Percentiles rank a stretch among this genome's conserved stretches.
These are phyloP conservation scores for Penicillium sp. DNA, from an alignment of 2,329 filamentous ascomycete genomes.

Conservation along the genomic window DNA sequence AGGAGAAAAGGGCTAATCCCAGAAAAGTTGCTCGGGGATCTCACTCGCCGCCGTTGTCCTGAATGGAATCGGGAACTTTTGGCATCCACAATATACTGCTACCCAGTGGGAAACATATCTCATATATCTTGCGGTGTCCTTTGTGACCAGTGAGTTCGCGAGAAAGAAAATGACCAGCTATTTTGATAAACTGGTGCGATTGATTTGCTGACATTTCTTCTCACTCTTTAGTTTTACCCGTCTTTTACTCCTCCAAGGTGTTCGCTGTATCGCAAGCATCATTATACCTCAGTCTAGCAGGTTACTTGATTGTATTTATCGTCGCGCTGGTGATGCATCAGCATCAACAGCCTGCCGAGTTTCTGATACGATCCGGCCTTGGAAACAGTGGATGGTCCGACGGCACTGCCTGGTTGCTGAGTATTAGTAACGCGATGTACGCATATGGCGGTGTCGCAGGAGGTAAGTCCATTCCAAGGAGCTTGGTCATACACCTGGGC, in stretches of 20 bases:
- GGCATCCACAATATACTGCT: not conserved
- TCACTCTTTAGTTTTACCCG: not conserved
- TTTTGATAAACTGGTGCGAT: not conserved
- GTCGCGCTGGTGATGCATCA: slow-evolving; percentile 25
- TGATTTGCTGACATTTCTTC: slow-evolving; percentile 15
- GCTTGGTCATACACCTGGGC: not conserved
- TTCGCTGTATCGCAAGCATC: not conserved
- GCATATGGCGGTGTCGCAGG: slow-evolving; percentile 27
- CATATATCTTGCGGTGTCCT: slow-evolving; percentile 19
- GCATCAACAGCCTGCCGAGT: slow-evolving; percentile 18
- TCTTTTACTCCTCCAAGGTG: not conserved
- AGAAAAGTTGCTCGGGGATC: not conserved
- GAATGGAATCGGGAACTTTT: not conserved
- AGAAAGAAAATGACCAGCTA: not conserved
- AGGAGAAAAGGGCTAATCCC: not conserved
- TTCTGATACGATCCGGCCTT: slow-evolving; percentile 1
- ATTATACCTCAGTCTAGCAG: not conserved
- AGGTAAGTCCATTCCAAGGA: slow-evolving; percentile 10
- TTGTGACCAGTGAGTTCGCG: slow-evolving; percentile 3
- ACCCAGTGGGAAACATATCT: slow-evolving; percentile 27
- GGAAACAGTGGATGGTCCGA: slow-evolving; percentile 28
- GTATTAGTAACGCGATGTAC: slow-evolving; percentile 29
- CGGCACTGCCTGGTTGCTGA: slow-evolving; percentile 24
- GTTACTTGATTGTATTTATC: slow-evolving; percentile 30
- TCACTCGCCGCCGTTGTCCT: not conserved